phyloP scores from a whole-genome alignment of 1,139 yeast species.

The Hyphopichia fennica region DNA sequence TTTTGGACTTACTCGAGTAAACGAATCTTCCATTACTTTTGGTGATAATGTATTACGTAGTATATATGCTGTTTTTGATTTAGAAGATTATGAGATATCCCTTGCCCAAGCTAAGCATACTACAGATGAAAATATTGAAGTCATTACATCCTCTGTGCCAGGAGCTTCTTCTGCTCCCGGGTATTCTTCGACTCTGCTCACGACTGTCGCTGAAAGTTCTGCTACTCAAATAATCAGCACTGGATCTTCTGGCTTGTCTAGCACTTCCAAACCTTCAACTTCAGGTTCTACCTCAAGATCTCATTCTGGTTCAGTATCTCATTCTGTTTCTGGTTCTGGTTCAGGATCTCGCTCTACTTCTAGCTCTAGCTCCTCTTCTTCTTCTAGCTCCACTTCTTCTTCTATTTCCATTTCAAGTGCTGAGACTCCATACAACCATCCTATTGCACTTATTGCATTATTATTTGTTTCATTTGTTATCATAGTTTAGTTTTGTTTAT shows the following conservation, averaged over 20 bases:
- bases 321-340: no score
- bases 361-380: no score
- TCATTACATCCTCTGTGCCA: constrained; percentile 43
- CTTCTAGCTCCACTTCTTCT: no score
- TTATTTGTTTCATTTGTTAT: no score
- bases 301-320: no score
- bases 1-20: constrained; percentile 31
- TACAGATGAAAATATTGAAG: constrained; percentile 42
- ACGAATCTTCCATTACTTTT: constrained; percentile 28
- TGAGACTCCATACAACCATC: no score
- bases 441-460: no score
- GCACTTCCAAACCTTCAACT: no score
- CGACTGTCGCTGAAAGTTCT: constrained; percentile 9
- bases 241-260: constrained; percentile 1
- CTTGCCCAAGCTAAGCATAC: constrained; percentile 61
- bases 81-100: constrained; percentile 63
- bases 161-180: constrained; percentile 26
- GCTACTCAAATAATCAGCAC: constrained; percentile 3
- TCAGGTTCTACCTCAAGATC: no score
- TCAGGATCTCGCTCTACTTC: no score
- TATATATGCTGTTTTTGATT: constrained; percentile 77
- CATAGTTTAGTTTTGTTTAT: no score
- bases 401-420: no score
- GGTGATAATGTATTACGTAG: constrained; percentile 77
- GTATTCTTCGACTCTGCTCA: constrained; percentile 2